phyloP scores from a whole-genome alignment of 2,329 filamentous ascomycete genomes.

The Drechslerella coelobrocha region DNA sequence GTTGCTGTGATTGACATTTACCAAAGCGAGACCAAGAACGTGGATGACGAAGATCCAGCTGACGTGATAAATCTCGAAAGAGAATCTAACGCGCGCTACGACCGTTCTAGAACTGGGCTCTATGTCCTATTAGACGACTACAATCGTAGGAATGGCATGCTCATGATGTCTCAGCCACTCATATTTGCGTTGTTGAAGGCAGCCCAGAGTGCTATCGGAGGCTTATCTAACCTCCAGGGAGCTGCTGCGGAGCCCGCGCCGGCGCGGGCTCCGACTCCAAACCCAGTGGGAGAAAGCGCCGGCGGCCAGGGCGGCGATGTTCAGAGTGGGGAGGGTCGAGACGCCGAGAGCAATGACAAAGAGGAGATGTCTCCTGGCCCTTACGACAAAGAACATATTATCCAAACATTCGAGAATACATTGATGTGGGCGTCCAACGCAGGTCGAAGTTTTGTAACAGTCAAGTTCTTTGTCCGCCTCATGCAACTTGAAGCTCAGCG shows the following conservation, averaged over 20 bases:
- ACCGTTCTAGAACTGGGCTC: conserved; percentile 25
- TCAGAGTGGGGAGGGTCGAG: too few relatives aligned
- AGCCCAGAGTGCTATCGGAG: conserved; percentile 36
- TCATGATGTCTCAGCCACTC: conserved; percentile 36
- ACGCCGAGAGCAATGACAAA: background rate
- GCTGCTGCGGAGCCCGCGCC: too few relatives aligned
- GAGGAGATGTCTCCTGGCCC: conserved; percentile 13
- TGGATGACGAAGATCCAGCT: conserved; percentile 20
- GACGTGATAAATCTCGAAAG: conserved; percentile 29
- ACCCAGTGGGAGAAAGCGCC: conserved; percentile 20
- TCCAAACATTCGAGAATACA: conserved; percentile 40
- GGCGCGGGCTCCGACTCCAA: too few relatives aligned
- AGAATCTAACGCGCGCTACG: conserved; percentile 23
- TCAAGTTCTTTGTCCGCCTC: conserved; percentile 33
- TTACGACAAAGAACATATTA: conserved; percentile 33
- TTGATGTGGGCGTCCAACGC: conserved; percentile 37
- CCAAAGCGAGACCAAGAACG: conserved; percentile 27
- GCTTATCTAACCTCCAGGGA: conserved; percentile 17
- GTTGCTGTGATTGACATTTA: conserved; percentile 30
- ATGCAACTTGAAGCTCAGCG: conserved; percentile 44
- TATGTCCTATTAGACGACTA: conserved; percentile 28
- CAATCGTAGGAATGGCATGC: conserved; percentile 31
- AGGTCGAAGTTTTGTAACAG: conserved; percentile 29
- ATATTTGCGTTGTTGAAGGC: conserved; percentile 30
- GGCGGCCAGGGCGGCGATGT: background rate